These are phyloP conservation scores for Bidens hawaiensis DNA, from an alignment of 140 eudicot genomes.

Conservation along the genomic window DNA sequence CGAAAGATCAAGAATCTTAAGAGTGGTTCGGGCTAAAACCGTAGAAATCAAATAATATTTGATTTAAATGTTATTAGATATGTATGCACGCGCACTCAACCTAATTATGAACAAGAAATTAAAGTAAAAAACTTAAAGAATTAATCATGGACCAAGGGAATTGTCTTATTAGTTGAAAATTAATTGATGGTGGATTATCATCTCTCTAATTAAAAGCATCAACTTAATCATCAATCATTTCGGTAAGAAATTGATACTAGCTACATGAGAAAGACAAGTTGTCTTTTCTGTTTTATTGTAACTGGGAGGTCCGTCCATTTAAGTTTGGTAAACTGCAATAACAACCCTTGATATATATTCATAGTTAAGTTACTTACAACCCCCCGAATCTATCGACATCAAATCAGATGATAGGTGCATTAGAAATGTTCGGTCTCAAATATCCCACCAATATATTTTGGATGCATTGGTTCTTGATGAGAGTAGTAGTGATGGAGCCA, in stretches of 20 bases:
- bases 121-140: neutral
- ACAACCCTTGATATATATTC: slow-evolving; percentile 2
- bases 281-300: slow-evolving; percentile 23
- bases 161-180: slow-evolving; percentile 31
- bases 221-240: slow-evolving; percentile 21
- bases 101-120: slow-evolving; percentile 14
- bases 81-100: neutral
- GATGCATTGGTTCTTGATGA: too few species aligned
- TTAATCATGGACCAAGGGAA: slow-evolving; percentile 4
- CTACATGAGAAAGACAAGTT: slow-evolving; percentile 20
- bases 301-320: slow-evolving; percentile 18
- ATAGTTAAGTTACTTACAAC: neutral
- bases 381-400: too few species aligned
- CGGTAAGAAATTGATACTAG: slow-evolving; percentile 18
- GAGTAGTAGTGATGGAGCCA: too few species aligned
- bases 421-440: too few species aligned
- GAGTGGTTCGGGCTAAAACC: neutral
- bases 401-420: too few species aligned
- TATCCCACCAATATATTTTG: too few species aligned
- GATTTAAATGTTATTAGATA: slow-evolving; percentile 1
- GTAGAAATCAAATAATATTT: neutral
- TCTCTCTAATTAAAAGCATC: neutral
- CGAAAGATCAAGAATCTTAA: neutral
- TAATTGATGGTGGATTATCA: slow-evolving; percentile 17
- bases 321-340: neutral